phyloP scores from a whole-genome alignment of 2,329 filamentous ascomycete genomes.

The Phialophora tarda region DNA sequence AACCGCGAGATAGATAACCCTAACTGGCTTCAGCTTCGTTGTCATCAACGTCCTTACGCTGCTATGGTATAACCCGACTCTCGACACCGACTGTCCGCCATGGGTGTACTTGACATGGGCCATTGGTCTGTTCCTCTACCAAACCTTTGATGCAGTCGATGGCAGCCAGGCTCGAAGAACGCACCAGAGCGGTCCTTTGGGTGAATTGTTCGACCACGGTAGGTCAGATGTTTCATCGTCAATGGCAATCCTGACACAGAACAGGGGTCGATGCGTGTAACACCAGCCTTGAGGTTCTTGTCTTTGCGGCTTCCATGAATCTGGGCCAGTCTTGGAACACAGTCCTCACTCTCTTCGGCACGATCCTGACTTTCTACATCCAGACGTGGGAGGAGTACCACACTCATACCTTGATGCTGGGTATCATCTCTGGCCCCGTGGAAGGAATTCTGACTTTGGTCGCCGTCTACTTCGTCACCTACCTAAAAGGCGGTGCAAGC shows the following conservation, averaged over 20 bases:
- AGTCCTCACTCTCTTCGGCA: conserved; percentile 79
- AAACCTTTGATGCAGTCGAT: conserved; percentile 98
- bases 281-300: conserved; percentile 87
- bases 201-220: conserved; percentile 96
- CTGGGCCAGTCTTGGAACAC: conserved; percentile 92
- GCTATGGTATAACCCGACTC: conserved; percentile 92
- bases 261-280: conserved; percentile 87
- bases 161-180: conserved; percentile 91
- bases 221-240: conserved; percentile 37
- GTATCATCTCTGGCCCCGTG: conserved; percentile 90
- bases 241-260: conserved; percentile 26
- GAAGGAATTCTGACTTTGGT: conserved; percentile 89
- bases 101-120: conserved; percentile 98
- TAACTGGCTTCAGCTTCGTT: conserved; percentile 89
- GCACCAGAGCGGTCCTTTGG: conserved; percentile 87
- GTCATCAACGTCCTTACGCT: conserved; percentile 87
- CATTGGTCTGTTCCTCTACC: conserved; percentile 87
- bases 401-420: conserved; percentile 91
- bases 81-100: conserved; percentile 88
- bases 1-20: conserved; percentile 67
- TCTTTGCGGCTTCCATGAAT: conserved; percentile 92
- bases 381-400: conserved; percentile 99
- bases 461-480: conserved; percentile 81
- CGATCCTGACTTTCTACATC: conserved; percentile 93
- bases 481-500: conserved; percentile 80